A percentile compares a stretch with the other conserved stretches of the same genome.
Evolutionary conservation across 2,329 filamentous ascomycete species (phyloP).

Genomic region (Calonectria hongkongensis): DNA sequence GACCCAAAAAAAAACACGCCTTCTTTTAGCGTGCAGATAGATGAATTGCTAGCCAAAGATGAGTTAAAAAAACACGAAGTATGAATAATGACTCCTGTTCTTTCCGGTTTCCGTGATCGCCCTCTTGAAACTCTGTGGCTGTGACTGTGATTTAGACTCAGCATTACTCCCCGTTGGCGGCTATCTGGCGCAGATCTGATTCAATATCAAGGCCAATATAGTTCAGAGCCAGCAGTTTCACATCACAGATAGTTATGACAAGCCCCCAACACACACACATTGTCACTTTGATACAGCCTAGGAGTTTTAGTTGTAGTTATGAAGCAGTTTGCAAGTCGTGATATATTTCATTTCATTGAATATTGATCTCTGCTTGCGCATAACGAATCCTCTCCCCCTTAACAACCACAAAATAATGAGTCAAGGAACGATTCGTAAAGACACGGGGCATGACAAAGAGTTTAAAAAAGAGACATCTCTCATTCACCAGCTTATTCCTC

Average conservation of each 20-base stretch:
- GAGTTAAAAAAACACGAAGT: not conserved
- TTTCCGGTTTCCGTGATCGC: not conserved
- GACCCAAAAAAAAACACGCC: not conserved
- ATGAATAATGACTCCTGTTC: not conserved
- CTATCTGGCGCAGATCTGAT: constrained; percentile 9
- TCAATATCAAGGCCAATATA: not conserved
- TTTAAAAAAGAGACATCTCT: not conserved
- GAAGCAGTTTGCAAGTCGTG: constrained; percentile 30
- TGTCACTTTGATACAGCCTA: not conserved
- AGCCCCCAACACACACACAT: not conserved
- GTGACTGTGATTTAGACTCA: not conserved
- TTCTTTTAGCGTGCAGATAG: constrained; percentile 6
- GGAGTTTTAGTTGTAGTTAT: no score
- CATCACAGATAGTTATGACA: not conserved
- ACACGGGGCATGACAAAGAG: not conserved
- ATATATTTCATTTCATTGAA: constrained; percentile 25
- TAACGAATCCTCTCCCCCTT: not conserved
- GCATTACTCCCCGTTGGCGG: not conserved
- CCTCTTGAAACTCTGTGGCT: not conserved
- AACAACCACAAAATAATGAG: not conserved
- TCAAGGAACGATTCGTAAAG: constrained; percentile 9
- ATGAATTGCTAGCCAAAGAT: not conserved
- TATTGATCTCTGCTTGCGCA: constrained; percentile 5
- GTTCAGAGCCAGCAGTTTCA: not conserved
- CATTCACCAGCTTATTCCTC: not conserved